Conservation (phyloP, 129 eudicot species). For the Scalesia atractyloides region DNA sequence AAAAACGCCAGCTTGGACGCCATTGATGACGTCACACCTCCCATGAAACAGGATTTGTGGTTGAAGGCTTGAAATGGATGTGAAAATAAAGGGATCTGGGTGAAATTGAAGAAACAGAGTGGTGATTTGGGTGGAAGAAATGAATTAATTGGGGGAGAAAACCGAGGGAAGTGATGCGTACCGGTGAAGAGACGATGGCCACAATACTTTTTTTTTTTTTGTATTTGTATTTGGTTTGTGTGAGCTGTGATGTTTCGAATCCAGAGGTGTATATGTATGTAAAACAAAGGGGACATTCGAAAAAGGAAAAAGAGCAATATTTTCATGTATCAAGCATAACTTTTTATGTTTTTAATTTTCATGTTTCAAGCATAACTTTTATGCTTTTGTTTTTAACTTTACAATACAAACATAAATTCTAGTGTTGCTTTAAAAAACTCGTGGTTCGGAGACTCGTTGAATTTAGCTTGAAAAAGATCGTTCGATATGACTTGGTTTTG, state of each 20-base stretch:
- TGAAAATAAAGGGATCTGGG: background rate
- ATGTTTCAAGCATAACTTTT: too few relatives aligned
- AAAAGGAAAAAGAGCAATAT: background rate
- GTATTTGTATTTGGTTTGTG: background rate
- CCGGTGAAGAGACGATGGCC: conserved; percentile 36
- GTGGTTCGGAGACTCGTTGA: too few relatives aligned
- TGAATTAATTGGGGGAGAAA: conserved; percentile 11
- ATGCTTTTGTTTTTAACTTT: too few relatives aligned
- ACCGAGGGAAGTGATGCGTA: conserved; percentile 19
- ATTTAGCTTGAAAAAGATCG: too few relatives aligned
- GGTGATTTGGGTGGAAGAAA: background rate
- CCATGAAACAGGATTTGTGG: conserved; percentile 42
- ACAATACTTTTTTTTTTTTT: conserved; percentile 19
- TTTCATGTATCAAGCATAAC: too few relatives aligned
- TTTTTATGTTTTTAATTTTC: too few relatives aligned
- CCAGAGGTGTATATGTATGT: conserved; percentile 15
- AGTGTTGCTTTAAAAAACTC: too few relatives aligned
- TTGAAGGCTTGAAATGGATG: background rate
- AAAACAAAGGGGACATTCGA: conserved; percentile 22
- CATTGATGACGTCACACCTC: conserved; percentile 96
- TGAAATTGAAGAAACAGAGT: conserved; percentile 1
- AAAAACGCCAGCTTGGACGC: conserved; percentile 93
- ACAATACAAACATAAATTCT: too few relatives aligned
- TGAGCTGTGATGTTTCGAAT: conserved; percentile 21
- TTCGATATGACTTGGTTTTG: too few relatives aligned